Conservation (phyloP, 306 rosid species). For the Clitoria ternatea region DNA sequence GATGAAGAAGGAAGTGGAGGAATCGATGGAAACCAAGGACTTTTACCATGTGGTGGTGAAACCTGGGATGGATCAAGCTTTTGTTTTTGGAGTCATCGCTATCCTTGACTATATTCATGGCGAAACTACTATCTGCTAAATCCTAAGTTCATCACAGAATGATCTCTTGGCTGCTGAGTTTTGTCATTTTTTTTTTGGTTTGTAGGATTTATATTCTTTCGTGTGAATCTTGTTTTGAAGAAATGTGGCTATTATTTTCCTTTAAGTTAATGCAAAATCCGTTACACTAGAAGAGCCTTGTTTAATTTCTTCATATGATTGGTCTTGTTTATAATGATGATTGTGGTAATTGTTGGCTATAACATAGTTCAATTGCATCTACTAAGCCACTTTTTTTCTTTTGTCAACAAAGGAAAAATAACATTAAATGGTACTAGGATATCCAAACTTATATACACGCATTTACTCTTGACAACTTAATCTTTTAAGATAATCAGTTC, state of each 20-base stretch:
- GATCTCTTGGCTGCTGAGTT: background rate
- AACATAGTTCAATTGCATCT: too few species aligned
- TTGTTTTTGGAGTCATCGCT: constrained; percentile 39
- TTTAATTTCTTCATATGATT: too few species aligned
- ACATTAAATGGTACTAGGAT: too few species aligned
- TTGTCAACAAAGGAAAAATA: too few species aligned
- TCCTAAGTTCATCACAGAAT: background rate
- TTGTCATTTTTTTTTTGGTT: background rate
- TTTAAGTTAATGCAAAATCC: too few species aligned
- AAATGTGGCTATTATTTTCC: too few species aligned
- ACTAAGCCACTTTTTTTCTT: too few species aligned
- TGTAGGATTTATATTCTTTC: background rate
- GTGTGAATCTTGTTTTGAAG: background rate
- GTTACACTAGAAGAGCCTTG: too few species aligned
- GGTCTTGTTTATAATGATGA: background rate
- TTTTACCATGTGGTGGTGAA: constrained; percentile 42
- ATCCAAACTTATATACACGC: too few species aligned
- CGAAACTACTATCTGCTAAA: constrained; percentile 35
- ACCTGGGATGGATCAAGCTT: constrained; percentile 46
- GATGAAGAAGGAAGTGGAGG: constrained; percentile 34
- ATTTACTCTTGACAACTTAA: background rate
- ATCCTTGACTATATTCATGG: constrained; percentile 40
- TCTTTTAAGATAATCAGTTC: background rate
- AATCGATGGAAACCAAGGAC: constrained; percentile 38
- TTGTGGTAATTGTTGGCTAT: too few species aligned